phyloP scores from a whole-genome alignment of 2,329 filamentous ascomycete genomes.

The Claviceps arundinis region DNA sequence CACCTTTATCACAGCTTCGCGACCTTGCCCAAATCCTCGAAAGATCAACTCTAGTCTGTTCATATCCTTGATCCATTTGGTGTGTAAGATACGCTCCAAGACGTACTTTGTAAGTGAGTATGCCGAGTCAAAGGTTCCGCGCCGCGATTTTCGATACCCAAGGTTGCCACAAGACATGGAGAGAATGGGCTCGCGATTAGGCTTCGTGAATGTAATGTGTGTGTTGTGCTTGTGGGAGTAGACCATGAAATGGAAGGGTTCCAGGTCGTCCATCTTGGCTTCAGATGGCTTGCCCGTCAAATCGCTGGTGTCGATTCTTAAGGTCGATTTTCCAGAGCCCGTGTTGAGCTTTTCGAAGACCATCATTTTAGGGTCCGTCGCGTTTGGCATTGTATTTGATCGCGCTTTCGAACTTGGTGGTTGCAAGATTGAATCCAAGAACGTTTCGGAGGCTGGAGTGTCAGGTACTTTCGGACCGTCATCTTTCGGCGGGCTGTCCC shows the following conservation, averaged over 20 bases:
- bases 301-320: slow-evolving; percentile 17
- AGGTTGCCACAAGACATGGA: slow-evolving; percentile 75
- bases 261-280: slow-evolving; percentile 25
- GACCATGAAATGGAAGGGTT: slow-evolving; percentile 78
- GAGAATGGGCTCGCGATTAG: slow-evolving; percentile 66
- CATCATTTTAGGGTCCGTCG: slow-evolving; percentile 24
- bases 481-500: slow-evolving; percentile 12
- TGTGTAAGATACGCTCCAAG: slow-evolving; percentile 72
- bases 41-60: slow-evolving; percentile 65
- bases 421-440: slow-evolving; percentile 23
- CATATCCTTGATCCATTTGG: slow-evolving; percentile 64
- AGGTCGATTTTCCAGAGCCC: slow-evolving; percentile 13
- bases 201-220: slow-evolving; percentile 78
- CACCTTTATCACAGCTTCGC: slow-evolving; percentile 83
- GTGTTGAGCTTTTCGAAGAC: slow-evolving; percentile 25
- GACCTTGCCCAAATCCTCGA: slow-evolving; percentile 72
- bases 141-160: slow-evolving; percentile 73
- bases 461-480: slow-evolving; percentile 10
- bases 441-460: slow-evolving; percentile 12
- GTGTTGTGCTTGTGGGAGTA: slow-evolving; percentile 88
- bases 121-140: slow-evolving; percentile 77
- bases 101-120: slow-evolving; percentile 82
- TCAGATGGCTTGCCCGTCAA: slow-evolving; percentile 13
- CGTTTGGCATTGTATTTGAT: slow-evolving; percentile 13
- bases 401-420: slow-evolving; percentile 10